Base-by-base conservation (phyloP, 768 basidiomycete genomes). In the Auricularia sp. region DNA sequence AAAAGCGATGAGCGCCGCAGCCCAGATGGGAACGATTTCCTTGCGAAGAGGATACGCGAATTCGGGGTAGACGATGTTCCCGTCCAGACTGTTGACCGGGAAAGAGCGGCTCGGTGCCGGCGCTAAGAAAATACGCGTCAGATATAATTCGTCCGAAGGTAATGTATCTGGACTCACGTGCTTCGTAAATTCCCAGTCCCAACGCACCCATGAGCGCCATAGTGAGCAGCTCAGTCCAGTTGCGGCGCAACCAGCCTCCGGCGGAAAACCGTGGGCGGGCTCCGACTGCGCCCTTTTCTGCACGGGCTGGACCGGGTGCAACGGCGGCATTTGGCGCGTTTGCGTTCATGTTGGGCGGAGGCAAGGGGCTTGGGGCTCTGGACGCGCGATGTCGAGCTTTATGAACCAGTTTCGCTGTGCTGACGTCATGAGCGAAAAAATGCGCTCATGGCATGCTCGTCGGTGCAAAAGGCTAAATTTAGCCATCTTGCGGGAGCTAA, bases 121-220 rank as follows among this genome's bases (percentile, higher is more conserved):
- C 2, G 73, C 77, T 78, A 64, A 21, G 34, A 68, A 68, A 56
- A 54, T 42, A 6, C 8, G 34, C 23, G 21, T 59, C 56, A 61
- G 62, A 67, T 68, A 33, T 14, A 53, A 68, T 51, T 29, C 14
- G 23, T 16, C 12, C 5, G 53, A 3, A 1, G 3, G 29, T 23
- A 35, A 35, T 29, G 36, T 12, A 12, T 61, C 8, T 44, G 1
- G n/a, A 71, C 73, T 62, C 70, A 78, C 77, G 69, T 61, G 82
- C 83, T 67, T 79, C 76, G 70, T 84, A 83, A 3, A 84, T 78
- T 18, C 83, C 84, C 16, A 84, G 71, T 0, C 79, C 81, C 62
- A 78, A 63, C n/a, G 77, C 78, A n/a, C 82, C 83, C 77, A 84
- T 81, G n/a, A 80, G 69, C 0, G 77, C 79, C 83, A 85, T 82